These are phyloP conservation scores for Dioscorea cayenensis DNA, from an alignment of 116 monocot genomes.

Conservation along the genomic window DNA sequence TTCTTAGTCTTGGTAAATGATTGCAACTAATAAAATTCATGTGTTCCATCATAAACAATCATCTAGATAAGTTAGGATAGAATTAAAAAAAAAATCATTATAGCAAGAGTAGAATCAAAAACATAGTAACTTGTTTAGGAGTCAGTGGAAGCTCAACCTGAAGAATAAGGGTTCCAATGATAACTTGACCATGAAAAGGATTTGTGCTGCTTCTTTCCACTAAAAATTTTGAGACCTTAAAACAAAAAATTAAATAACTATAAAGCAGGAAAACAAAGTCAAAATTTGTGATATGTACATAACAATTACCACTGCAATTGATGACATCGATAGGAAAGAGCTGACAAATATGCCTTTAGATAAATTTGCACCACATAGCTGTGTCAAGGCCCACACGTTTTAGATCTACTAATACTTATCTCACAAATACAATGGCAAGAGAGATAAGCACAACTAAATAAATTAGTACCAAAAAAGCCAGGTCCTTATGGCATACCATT, in stretches of 20 bases:
- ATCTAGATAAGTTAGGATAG: not conserved
- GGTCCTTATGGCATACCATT: constrained; percentile 37
- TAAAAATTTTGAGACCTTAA: constrained; percentile 90
- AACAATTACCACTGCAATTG: constrained; percentile 86
- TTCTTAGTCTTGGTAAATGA: too few relatives aligned
- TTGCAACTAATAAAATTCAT: too few relatives aligned
- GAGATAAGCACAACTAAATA: not conserved
- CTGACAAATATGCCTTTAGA: constrained; percentile 95
- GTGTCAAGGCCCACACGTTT: constrained; percentile 3
- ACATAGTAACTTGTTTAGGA: not conserved
- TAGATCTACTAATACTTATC: not conserved
- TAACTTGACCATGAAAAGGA: constrained; percentile 87
- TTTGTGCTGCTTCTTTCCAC: constrained; percentile 70
- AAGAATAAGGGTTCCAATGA: constrained; percentile 94
- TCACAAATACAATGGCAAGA: not conserved
- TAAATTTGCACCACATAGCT: constrained; percentile 92
- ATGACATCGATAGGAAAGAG: constrained; percentile 93
- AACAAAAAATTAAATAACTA: not conserved
- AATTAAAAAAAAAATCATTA: not conserved
- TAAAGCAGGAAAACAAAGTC: not conserved
- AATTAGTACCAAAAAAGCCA: not conserved
- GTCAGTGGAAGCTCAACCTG: constrained; percentile 51
- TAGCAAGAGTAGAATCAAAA: not conserved
- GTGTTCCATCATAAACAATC: not conserved
- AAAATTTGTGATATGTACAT: constrained; percentile 3